Conservation (phyloP, 306 rosid genomes). For the Crataegus laevigata region DNA sequence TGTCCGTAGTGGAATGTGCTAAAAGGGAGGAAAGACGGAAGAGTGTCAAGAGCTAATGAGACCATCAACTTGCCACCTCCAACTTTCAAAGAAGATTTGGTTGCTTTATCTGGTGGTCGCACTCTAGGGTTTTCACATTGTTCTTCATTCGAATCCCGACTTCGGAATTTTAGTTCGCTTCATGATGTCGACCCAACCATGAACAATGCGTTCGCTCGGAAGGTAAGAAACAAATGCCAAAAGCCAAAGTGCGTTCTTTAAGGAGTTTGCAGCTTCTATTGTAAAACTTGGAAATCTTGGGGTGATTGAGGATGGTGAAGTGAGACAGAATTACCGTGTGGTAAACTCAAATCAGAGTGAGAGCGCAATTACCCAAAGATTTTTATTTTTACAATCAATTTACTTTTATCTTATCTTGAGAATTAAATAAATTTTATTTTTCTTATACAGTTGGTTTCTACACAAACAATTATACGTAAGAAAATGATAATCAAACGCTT, state of each 20-base stretch:
- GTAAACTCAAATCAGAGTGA: slow-evolving; percentile 27
- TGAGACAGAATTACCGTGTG: slow-evolving; percentile 46
- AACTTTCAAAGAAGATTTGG: slow-evolving; percentile 53
- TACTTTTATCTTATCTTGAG: neutral
- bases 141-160: slow-evolving; percentile 44
- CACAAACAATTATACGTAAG: no score
- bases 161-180: slow-evolving; percentile 32
- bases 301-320: slow-evolving; percentile 42
- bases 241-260: slow-evolving; percentile 46
- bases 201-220: slow-evolving; percentile 36
- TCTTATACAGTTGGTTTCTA: no score
- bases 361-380: neutral
- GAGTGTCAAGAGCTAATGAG: slow-evolving; percentile 53
- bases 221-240: slow-evolving; percentile 35
- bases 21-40: slow-evolving; percentile 79
- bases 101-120: slow-evolving; percentile 70
- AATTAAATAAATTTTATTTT: no score
- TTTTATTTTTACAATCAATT: neutral
- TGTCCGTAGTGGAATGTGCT: slow-evolving; percentile 68
- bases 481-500: no score
- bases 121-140: slow-evolving; percentile 68
- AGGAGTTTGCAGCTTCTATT: slow-evolving; percentile 59
- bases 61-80: slow-evolving; percentile 60
- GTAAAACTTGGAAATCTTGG: slow-evolving; percentile 58
- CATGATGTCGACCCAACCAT: slow-evolving; percentile 50